Evolutionary conservation across 1,139 yeast genomes (phyloP).

Genomic region (Hansenula sp.): DNA sequence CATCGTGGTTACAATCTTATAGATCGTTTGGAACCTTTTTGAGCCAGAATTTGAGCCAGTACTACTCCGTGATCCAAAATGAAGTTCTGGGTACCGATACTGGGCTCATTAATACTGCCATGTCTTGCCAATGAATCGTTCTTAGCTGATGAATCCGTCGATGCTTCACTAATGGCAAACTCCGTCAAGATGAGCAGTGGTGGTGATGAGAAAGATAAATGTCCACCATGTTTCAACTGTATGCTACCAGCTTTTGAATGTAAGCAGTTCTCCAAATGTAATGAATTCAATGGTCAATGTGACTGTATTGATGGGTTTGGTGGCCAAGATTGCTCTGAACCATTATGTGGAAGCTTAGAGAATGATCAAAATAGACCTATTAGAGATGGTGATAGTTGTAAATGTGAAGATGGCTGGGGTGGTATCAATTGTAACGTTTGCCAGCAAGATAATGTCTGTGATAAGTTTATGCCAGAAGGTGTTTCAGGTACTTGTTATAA

Average conservation of each 20-base stretch:
- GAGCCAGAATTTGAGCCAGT: no score
- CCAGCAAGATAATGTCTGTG: slow-evolving; percentile 67
- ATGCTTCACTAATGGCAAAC: slow-evolving; percentile 11
- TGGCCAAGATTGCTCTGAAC: slow-evolving; percentile 86
- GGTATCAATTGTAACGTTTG: slow-evolving; percentile 95
- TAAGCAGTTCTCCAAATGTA: slow-evolving; percentile 83
- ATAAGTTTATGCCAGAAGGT: slow-evolving; percentile 84
- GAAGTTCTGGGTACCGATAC: background rate
- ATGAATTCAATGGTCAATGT: slow-evolving; percentile 84
- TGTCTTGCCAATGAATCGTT: background rate
- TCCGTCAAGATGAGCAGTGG: slow-evolving; percentile 6
- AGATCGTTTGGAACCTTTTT: no score
- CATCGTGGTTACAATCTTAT: no score
- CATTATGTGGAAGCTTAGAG: slow-evolving; percentile 81
- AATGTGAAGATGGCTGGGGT: slow-evolving; percentile 82
- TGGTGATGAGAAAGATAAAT: slow-evolving; percentile 34
- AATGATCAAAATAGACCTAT: slow-evolving; percentile 64
- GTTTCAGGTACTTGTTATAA: slow-evolving; percentile 85
- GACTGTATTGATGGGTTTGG: slow-evolving; percentile 93
- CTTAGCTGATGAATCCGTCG: background rate
- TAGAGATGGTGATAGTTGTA: slow-evolving; percentile 50
- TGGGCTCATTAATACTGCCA: background rate
- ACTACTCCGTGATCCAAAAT: no score
- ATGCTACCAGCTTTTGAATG: slow-evolving; percentile 88
- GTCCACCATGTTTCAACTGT: slow-evolving; percentile 93